Evolutionary conservation across 129 eudicot species (phyloP).

Genomic region (Heracleum sosnowskyi): DNA sequence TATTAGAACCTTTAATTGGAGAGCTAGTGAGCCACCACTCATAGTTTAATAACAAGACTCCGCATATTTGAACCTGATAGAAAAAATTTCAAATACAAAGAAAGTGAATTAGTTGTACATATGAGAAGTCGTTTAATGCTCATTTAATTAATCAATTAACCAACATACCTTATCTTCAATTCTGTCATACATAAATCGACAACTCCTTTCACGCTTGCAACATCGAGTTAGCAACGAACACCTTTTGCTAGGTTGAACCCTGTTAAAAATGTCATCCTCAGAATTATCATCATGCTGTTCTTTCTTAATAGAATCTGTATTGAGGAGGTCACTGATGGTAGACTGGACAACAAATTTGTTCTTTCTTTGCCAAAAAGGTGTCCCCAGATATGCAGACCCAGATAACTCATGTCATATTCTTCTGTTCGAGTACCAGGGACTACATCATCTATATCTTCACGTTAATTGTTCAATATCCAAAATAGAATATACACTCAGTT

Average conservation of each 20-base stretch:
- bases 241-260: slow-evolving; percentile 55
- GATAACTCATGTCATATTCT: slow-evolving; percentile 20
- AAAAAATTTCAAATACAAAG: no score
- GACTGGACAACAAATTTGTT: slow-evolving; percentile 75
- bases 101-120: no score
- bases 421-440: slow-evolving; percentile 50
- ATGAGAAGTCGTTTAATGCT: not conserved
- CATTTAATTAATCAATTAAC: not conserved
- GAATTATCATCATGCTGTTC: slow-evolving; percentile 36
- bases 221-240: slow-evolving; percentile 55
- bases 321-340: slow-evolving; percentile 41
- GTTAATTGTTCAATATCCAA: slow-evolving; percentile 57
- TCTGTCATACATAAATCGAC: slow-evolving; percentile 96
- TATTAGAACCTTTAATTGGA: no score
- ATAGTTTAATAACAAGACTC: no score
- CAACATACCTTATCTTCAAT: slow-evolving; percentile 77
- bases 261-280: slow-evolving; percentile 78
- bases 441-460: slow-evolving; percentile 47
- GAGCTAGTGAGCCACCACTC: no score
- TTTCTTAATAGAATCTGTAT: slow-evolving; percentile 23
- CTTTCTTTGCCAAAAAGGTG: slow-evolving; percentile 86
- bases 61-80: no score
- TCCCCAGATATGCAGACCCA: slow-evolving; percentile 50
- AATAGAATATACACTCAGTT: slow-evolving; percentile 5
- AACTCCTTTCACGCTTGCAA: slow-evolving; percentile 60